Evolutionary conservation across 176 grass and related monocot species (phyloP), one percentile per base, ranked within the genome.

Genomic region (Pontederia crassipes): DNA sequence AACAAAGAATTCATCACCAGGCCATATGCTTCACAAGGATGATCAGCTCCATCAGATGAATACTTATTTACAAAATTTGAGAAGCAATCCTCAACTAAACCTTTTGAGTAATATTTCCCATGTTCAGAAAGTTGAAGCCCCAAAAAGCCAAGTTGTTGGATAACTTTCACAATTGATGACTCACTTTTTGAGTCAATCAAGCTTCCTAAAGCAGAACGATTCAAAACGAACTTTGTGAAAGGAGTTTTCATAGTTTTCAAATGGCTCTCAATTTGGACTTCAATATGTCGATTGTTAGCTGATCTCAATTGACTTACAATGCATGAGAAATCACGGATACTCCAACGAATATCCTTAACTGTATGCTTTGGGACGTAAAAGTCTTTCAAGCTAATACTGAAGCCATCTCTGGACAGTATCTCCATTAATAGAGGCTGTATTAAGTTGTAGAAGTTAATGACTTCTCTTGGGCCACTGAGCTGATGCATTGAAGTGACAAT

Each of bases 391-490:
- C 87, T 78, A 58, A 97, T 60, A 82, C 87, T 97, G 74, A 97
- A 88, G 52, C 93, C 84, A 57, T 92, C 87, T 40, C 78, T 47
- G 76, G 73, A 76, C 57, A 97, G 60, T 29, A 85, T 74, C 49
- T 97, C 93, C 93, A 97, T 97, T 58, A 97, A 58, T 28, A 97
- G 55, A 20, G 93, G 84, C 57, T 97, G 87, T 67, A 97, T 49
- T 32, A 78, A 70, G 67, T 97, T 87, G 45, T 91, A 74, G 67
- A 92, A 91, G 28, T 87, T 49, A 1, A 97, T 59, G 2, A 81
- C 84, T 60, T 83, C 83, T 69, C 76, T 74, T 57, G 84, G 79
- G 70, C 92, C 84, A 68, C 75, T 88, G 45, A 67, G 61, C 18
- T 2, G 17, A 75, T 85, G 74, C 69, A 90, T 73, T 13, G 81